A percentile compares a stretch with the other conserved stretches of the same genome.
These are phyloP conservation scores for Aphanomyces astaci DNA, from an alignment of 352 stramenopile genomes.

Conservation along the genomic window DNA sequence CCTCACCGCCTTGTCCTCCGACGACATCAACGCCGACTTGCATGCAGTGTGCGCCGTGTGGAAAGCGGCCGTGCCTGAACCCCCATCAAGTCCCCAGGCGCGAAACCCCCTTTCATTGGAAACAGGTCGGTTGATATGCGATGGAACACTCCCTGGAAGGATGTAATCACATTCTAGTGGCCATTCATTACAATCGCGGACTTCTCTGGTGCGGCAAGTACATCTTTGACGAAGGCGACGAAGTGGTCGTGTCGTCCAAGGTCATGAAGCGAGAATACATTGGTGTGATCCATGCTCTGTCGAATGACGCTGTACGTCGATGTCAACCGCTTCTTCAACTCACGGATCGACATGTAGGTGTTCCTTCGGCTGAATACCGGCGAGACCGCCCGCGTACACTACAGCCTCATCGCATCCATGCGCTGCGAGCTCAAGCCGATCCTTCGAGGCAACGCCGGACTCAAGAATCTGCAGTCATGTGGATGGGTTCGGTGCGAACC, in stretches of 20 bases:
- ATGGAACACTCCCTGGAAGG: background rate
- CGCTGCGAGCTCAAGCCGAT: constrained; percentile 15
- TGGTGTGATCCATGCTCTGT: constrained; percentile 68
- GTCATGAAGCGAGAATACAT: constrained; percentile 64
- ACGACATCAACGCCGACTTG: constrained; percentile 53
- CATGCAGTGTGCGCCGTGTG: constrained; percentile 38
- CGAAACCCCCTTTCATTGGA: constrained; percentile 22
- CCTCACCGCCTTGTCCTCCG: constrained; percentile 32
- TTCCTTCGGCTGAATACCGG: constrained; percentile 9
- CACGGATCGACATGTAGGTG: background rate
- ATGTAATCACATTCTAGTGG: background rate
- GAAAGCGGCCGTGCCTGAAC: constrained; percentile 22
- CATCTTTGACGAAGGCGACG: constrained; percentile 72
- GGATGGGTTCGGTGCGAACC: constrained; percentile 17
- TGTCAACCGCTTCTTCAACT: background rate
- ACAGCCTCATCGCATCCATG: background rate
- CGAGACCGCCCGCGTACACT: constrained; percentile 10
- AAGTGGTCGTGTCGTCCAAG: constrained; percentile 57
- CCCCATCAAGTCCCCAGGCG: background rate
- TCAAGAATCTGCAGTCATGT: constrained; percentile 17
- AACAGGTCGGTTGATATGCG: constrained; percentile 23
- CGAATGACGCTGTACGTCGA: constrained; percentile 44
- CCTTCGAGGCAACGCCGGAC: constrained; percentile 6
- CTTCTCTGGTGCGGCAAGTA: constrained; percentile 58
- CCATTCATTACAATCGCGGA: constrained; percentile 37